Conservation (phyloP, 2,329 filamentous ascomycete species). For the Pseudocercospora cruenta region DNA sequence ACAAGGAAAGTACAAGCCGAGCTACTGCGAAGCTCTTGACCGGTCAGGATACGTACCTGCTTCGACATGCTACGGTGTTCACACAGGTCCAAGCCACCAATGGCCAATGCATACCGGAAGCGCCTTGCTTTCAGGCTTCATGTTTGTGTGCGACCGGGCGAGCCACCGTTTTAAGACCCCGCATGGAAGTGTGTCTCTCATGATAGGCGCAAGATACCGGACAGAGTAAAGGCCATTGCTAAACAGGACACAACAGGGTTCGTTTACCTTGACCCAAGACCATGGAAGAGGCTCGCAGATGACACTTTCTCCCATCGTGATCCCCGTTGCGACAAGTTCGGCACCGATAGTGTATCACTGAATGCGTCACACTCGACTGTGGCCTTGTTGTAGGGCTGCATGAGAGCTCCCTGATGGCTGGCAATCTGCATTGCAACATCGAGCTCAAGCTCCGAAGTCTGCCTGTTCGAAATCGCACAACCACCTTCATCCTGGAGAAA, state of each 20-base stretch:
- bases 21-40: slow-evolving; percentile 9
- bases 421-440: not conserved
- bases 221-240: not conserved
- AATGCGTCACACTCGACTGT: not conserved
- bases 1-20: not conserved
- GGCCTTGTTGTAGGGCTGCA: slow-evolving; percentile 13
- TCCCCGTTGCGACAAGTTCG: not conserved
- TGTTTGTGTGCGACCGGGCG: not conserved
- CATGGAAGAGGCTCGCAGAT: not conserved
- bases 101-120: not conserved
- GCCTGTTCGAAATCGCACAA: not conserved
- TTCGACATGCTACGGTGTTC: slow-evolving; percentile 1
- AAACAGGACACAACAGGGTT: not conserved
- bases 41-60: slow-evolving; percentile 12
- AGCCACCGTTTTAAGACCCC: not conserved
- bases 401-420: not conserved
- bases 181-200: not conserved
- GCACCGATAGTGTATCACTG: not conserved
- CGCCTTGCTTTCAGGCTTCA: not conserved
- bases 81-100: slow-evolving; percentile 5
- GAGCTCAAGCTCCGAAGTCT: not conserved
- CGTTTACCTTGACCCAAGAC: slow-evolving; percentile 2
- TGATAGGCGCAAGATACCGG: too few relatives aligned
- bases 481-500: not conserved
- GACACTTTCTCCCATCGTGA: not conserved